phyloP scores from a whole-genome alignment of 2,329 filamentous ascomycete genomes.

The Acephala macrosclerotiorum region DNA sequence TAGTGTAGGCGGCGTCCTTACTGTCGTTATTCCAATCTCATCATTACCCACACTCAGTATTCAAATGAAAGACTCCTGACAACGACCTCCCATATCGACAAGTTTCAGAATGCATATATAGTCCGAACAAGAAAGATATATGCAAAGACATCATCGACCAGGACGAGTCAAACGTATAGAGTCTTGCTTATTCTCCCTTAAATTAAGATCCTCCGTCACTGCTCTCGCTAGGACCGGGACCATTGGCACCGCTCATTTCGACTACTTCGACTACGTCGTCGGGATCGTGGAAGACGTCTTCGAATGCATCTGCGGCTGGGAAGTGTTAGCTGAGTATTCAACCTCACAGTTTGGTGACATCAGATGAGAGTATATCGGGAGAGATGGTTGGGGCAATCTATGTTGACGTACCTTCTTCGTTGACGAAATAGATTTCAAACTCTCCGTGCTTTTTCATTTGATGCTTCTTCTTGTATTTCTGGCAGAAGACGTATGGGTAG shows the following conservation, averaged over 20 bases:
- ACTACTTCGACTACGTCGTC: slow-evolving; percentile 7
- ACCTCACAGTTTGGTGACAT: neutral
- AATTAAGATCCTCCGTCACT: neutral
- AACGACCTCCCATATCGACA: neutral
- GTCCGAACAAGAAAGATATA: neutral
- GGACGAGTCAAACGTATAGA: slow-evolving; percentile 12
- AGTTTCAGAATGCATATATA: neutral
- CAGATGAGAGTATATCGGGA: neutral
- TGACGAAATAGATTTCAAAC: slow-evolving; percentile 43
- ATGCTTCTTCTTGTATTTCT: slow-evolving; percentile 61
- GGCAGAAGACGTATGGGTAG: slow-evolving; percentile 65
- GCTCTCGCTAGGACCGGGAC: neutral
- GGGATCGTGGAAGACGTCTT: slow-evolving; percentile 31
- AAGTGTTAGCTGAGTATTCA: slow-evolving; percentile 7
- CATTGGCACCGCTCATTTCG: slow-evolving; percentile 16
- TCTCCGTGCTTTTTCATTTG: slow-evolving; percentile 51
- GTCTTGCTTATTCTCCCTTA: neutral
- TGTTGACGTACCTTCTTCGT: slow-evolving; percentile 39
- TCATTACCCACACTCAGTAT: neutral
- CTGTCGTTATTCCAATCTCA: slow-evolving; percentile 13
- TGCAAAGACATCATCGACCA: slow-evolving; percentile 9
- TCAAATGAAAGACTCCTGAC: neutral
- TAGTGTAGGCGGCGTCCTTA: slow-evolving; percentile 24
- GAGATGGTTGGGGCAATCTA: neutral
- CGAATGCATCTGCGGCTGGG: slow-evolving; percentile 36